These are phyloP conservation scores for Huntiella omanensis DNA, from an alignment of 2,329 filamentous ascomycete species.

Conservation along the genomic window DNA sequence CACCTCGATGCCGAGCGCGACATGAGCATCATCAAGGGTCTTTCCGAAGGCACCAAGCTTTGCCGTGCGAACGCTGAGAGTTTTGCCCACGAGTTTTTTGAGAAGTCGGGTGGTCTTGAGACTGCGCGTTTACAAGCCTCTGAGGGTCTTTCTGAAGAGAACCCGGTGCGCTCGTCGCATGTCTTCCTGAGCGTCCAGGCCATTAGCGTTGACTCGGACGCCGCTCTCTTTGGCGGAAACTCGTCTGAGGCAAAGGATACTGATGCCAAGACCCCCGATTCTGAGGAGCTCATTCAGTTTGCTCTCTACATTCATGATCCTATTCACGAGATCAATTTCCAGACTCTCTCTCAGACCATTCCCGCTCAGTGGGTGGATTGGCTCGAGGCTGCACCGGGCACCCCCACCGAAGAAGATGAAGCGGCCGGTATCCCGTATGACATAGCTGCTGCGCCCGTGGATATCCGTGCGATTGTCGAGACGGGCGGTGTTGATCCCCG, in stretches of 20 bases:
- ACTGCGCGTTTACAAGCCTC: conserved; percentile 62
- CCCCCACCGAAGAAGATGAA: conserved; percentile 17
- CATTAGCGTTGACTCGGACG: conserved; percentile 44
- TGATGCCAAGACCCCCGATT: conserved; percentile 19
- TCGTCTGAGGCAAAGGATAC: conserved; percentile 34
- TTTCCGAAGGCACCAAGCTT: conserved; percentile 77
- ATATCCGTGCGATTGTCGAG: conserved; percentile 72
- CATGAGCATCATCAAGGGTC: conserved; percentile 59
- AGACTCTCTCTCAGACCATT: conserved; percentile 62
- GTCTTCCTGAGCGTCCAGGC: conserved; percentile 94
- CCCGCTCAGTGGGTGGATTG: conserved; percentile 77
- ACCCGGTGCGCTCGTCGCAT: conserved; percentile 81
- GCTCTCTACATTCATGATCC: conserved; percentile 72
- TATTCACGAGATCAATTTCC: conserved; percentile 76
- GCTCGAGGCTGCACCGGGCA: conserved; percentile 48
- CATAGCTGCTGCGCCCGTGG: conserved; percentile 36
- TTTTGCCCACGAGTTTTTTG: conserved; percentile 73
- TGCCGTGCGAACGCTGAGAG: conserved; percentile 75
- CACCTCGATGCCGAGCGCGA: conserved; percentile 50
- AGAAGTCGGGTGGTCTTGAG: conserved; percentile 58
- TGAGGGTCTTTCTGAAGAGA: conserved; percentile 61
- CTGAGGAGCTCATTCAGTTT: conserved; percentile 50
- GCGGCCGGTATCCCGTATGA: conserved; percentile 23
- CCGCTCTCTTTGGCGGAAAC: conserved; percentile 44
- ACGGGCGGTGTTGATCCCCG: conserved; percentile 64